Base-by-base conservation (phyloP, 805 yeast genomes). In the Candida ipomoeae region DNA sequence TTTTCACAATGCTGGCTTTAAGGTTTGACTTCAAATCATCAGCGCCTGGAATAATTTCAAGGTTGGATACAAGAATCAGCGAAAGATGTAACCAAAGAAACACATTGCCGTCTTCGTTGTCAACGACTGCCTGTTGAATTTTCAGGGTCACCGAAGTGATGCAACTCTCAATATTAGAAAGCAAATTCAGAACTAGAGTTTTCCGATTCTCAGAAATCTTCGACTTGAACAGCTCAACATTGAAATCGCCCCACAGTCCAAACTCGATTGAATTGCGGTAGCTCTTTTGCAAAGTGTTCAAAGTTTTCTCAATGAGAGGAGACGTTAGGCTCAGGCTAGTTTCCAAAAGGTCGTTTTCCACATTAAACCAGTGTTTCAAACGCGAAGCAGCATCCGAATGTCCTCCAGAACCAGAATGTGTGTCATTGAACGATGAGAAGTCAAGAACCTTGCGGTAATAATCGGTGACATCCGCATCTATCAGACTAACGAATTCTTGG, bases 401-500 rank as follows among this genome's bases (percentile, higher is more conserved):
- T 18, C 14, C 14, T 4, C 15, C 13, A 8, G 31, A 18, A 1
- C 15, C 36, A 2, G 23, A 21, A n/a, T 35, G 6, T 8, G 40
- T 35, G 29, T 46, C 39, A 21, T 39, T 17, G 3, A 46, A 39
- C 3, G 59, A 49, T 4, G 55, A 48, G 21, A 51, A 31, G 2
- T 39, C 34, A 5, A 57, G 40, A 3, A 53, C 52, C n/a, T 46
- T 42, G 7, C 55, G 52, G 31, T 70, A 62, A 49, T 73, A 73
- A 3, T 53, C 57, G 3, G 49, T 43, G 2, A 45, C 26, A 14
- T 53, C 43, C 6, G n/a, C 29, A 14, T 53, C 53, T 23, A 44
- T 44, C 33, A 44, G 46, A 23, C 26, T 17, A 10, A 63, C 55
- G 37, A 67, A 49, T 13, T 61, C 61, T 4, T 48, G 41, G 0